These are phyloP conservation scores for Monosporozyma unispora DNA, from an alignment of 805 yeast genomes.

Conservation along the genomic window DNA sequence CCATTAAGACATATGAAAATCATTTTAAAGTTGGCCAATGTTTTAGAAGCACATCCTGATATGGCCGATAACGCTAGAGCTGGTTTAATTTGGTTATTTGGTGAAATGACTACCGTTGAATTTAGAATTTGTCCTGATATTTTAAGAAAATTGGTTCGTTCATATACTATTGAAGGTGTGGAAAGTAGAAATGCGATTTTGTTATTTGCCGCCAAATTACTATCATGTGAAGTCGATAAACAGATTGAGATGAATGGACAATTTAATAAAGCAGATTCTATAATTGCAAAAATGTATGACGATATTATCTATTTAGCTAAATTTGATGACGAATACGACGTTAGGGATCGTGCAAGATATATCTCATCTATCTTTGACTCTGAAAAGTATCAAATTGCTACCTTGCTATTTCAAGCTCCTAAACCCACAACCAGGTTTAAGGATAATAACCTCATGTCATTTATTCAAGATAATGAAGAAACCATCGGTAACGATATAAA, in stretches of 20 bases:
- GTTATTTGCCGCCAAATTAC: conserved; percentile 63
- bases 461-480: not conserved
- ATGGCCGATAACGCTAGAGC: conserved; percentile 53
- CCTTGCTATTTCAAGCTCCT: conserved; percentile 66
- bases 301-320: conserved; percentile 55
- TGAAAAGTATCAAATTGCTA: conserved; percentile 50
- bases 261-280: conserved; percentile 29
- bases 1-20: conserved; percentile 46
- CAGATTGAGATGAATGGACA: conserved; percentile 12
- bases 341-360: conserved; percentile 78
- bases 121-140: conserved; percentile 65
- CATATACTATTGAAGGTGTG: conserved; percentile 46
- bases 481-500: conserved; percentile 7
- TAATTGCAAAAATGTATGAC: conserved; percentile 46
- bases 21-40: conserved; percentile 40
- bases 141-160: conserved; percentile 46
- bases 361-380: conserved; percentile 50
- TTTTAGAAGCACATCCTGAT: conserved; percentile 20
- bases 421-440: conserved; percentile 36
- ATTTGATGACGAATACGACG: conserved; percentile 66
- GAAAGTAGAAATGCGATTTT: conserved; percentile 63
- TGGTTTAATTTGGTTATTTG: conserved; percentile 82
- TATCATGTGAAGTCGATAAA: conserved; percentile 44
- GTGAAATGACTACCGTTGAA: conserved; percentile 55
- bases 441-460: conserved; percentile 31